Conservation (phyloP, 371 early-diverging fungal species). For the Nematocida ironsii region DNA sequence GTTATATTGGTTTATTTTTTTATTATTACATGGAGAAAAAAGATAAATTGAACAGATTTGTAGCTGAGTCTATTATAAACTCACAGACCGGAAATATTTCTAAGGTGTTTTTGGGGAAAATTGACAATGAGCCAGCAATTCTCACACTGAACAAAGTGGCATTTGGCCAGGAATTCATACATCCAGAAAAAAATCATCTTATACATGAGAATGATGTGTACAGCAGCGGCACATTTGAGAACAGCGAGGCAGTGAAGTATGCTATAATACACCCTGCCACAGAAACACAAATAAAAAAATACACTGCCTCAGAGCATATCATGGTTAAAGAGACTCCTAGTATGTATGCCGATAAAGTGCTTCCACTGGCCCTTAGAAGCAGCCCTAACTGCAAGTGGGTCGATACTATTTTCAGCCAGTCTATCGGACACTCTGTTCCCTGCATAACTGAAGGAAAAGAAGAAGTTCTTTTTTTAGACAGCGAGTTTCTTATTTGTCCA, state of each 20-base stretch:
- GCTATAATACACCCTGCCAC: slow-evolving; percentile 50
- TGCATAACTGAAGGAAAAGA: slow-evolving; percentile 38
- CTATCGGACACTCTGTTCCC: neutral
- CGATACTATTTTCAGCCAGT: slow-evolving; percentile 43
- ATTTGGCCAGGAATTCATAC: neutral
- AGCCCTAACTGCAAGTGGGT: slow-evolving; percentile 38
- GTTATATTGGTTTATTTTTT: neutral
- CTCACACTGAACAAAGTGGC: slow-evolving; percentile 37
- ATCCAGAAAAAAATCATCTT: neutral
- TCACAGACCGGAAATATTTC: slow-evolving; percentile 13
- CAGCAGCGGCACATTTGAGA: slow-evolving; percentile 21
- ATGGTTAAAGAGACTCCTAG: slow-evolving; percentile 23
- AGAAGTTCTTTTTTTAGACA: slow-evolving; percentile 57
- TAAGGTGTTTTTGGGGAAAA: slow-evolving; percentile 14
- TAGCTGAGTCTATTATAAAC: neutral
- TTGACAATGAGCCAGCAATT: slow-evolving; percentile 27
- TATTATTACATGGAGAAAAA: slow-evolving; percentile 4
- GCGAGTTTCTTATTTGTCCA: slow-evolving; percentile 59
- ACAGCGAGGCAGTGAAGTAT: slow-evolving; percentile 36
- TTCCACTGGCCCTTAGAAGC: slow-evolving; percentile 24
- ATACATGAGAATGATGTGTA: slow-evolving; percentile 47
- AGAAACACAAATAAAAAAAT: slow-evolving; percentile 25
- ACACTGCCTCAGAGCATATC: neutral
- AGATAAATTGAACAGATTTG: slow-evolving; percentile 23
- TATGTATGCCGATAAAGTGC: slow-evolving; percentile 10